A percentile compares a stretch with the other conserved stretches of the same genome.
These are phyloP conservation scores for Begonia masoniana DNA, from an alignment of 306 rosid genomes.

Conservation along the genomic window DNA sequence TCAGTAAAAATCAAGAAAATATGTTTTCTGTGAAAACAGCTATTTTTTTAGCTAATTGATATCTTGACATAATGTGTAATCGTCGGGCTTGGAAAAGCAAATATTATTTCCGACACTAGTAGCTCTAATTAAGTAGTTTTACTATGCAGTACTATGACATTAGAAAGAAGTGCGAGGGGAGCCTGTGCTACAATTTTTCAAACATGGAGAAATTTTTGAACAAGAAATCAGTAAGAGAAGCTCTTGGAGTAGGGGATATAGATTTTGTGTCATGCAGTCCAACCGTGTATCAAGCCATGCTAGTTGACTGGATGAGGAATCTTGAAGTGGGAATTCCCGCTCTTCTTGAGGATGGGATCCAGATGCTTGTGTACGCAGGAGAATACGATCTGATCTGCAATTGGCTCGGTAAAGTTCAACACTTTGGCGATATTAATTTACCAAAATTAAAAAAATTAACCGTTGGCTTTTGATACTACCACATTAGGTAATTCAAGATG, in stretches of 20 bases:
- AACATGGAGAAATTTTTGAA: conserved; percentile 83
- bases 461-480: conserved; percentile 12
- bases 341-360: conserved; percentile 90
- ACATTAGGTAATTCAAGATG: conserved; percentile 87
- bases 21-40: too few relatives aligned
- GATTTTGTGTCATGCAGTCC: conserved; percentile 86
- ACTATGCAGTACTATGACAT: conserved; percentile 84
- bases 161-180: conserved; percentile 76
- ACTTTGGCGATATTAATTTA: neutral
- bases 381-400: conserved; percentile 97
- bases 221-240: conserved; percentile 52
- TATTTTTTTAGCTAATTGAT: too few relatives aligned
- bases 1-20: too few relatives aligned
- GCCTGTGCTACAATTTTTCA: conserved; percentile 91
- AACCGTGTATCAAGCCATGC: conserved; percentile 82
- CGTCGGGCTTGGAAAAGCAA: too few relatives aligned
- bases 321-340: conserved; percentile 88
- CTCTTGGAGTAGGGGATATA: conserved; percentile 79
- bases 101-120: too few relatives aligned
- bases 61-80: too few relatives aligned
- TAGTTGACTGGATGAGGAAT: conserved; percentile 94
- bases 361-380: conserved; percentile 82
- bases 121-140: neutral
- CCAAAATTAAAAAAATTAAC: too few relatives aligned
- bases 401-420: conserved; percentile 68